phyloP scores from a whole-genome alignment of 1,284 basidiomycete genomes.

The Ceratobasidium sp. region DNA sequence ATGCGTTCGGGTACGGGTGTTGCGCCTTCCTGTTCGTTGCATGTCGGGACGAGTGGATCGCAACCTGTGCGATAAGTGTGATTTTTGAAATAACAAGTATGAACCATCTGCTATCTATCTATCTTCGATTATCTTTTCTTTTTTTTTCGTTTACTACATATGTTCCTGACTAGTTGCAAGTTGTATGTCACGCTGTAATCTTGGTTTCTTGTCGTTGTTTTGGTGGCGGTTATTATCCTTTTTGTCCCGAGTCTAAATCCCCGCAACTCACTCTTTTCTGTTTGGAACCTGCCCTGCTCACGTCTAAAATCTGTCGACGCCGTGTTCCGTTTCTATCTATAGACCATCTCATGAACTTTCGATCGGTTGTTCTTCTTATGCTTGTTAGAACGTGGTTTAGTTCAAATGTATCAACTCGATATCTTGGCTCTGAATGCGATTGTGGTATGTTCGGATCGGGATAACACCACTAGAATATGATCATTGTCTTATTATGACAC shows the following conservation, averaged over 20 bases:
- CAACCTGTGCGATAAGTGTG: conserved; percentile 18
- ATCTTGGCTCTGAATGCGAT: background rate
- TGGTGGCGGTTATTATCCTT: background rate
- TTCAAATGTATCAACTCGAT: conserved; percentile 19
- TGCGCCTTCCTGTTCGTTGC: background rate
- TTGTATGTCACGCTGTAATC: background rate
- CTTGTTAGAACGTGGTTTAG: background rate
- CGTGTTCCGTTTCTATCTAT: background rate
- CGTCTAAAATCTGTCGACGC: background rate
- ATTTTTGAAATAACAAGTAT: background rate
- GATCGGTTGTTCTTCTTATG: background rate
- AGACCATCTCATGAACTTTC: conserved; percentile 7
- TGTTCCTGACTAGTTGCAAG: no score
- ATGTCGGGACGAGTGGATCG: conserved; percentile 1
- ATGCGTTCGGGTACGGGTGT: conserved; percentile 15
- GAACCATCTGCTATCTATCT: background rate
- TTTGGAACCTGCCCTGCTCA: conserved; percentile 18
- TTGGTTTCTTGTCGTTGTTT: background rate
- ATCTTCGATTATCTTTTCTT: background rate
- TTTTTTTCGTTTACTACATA: background rate
- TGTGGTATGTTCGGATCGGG: background rate
- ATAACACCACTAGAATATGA: no score
- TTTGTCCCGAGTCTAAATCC: background rate
- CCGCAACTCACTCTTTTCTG: background rate
- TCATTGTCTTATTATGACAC: no score